Evolutionary conservation across 2,329 filamentous ascomycete genomes (phyloP), one percentile per base, ranked within the genome.

Genomic region (Diaporthe batatas): DNA sequence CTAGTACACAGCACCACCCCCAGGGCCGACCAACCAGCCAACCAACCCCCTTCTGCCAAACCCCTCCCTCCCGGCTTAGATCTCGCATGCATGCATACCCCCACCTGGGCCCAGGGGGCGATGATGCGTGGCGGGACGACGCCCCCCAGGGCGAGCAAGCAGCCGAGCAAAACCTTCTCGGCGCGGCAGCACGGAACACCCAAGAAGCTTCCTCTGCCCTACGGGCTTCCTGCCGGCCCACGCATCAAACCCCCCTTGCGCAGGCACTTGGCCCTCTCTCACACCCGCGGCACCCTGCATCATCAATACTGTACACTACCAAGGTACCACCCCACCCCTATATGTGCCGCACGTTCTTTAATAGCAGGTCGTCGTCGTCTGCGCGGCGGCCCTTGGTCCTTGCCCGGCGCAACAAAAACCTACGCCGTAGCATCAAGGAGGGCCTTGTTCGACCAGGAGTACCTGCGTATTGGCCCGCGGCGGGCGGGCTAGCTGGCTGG

Each of bases 81-180:
- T 64, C 59, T 64, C 59, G 59, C 59, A 64, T 64, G 59, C 59
- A 64, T 64, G 59, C 59, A 49, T 32, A 11, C 59, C 59, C 58
- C 59, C 59, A 34, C 25, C 55, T 44, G n/a, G 42, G 36, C 10
- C 36, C 25, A 64, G 34, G 59, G 59, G 59, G 58, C 42, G 25
- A 49, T 64, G 59, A 25, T 44, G 59, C 59, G 49, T 4, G 36
- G 36, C 36, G 29, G 29, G 29, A 29, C 12, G 59, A 64, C 59
- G 59, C 29, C 36, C 29, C 36, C 36, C 34, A 21, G 23, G 39
- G 23, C 23, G 23, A 36, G 36, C 36, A 39, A 39, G 36, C 36
- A 39, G 36, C 36, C 2, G 3, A 12, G 36, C 3, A n/a, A 42
- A 49, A 49, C 39, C 59, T 64, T 64, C 59, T 49, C 42, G 58